Percentiles rank a stretch among this genome's conserved stretches.
phyloP scores from a whole-genome alignment of 208 protist genomes.

The Trypanosoma congolense region DNA sequence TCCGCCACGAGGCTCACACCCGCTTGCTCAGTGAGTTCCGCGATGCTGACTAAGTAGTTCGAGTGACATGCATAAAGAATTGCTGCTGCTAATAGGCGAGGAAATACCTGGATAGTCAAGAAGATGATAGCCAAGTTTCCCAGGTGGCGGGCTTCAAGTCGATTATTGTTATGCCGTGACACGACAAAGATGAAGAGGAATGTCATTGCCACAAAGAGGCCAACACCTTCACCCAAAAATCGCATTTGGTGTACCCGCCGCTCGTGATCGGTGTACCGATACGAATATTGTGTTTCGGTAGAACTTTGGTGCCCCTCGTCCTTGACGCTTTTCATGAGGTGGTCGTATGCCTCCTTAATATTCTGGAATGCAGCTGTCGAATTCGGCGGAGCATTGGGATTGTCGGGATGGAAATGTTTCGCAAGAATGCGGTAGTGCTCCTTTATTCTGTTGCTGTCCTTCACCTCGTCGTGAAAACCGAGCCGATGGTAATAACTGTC shows the following conservation, averaged over 20 bases:
- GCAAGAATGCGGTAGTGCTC: slow-evolving; percentile 63
- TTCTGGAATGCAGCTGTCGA: slow-evolving; percentile 53
- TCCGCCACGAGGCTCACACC: slow-evolving; percentile 42
- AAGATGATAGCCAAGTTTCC: slow-evolving; percentile 55
- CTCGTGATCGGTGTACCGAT: slow-evolving; percentile 51
- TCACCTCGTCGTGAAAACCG: slow-evolving; percentile 45
- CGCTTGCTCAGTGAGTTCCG: slow-evolving; percentile 46
- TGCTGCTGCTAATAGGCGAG: slow-evolving; percentile 56
- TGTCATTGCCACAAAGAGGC: slow-evolving; percentile 62
- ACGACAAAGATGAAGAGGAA: slow-evolving; percentile 57
- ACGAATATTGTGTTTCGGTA: slow-evolving; percentile 3
- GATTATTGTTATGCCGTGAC: slow-evolving; percentile 47
- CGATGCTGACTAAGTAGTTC: slow-evolving; percentile 38
- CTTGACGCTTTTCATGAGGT: slow-evolving; percentile 24
- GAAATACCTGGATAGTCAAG: slow-evolving; percentile 69
- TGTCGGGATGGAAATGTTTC: slow-evolving; percentile 80
- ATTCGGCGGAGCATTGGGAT: slow-evolving; percentile 18
- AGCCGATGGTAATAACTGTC: slow-evolving; percentile 48
- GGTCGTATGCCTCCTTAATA: slow-evolving; percentile 74
- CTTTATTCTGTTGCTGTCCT: slow-evolving; percentile 39
- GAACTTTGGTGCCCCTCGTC: background rate
- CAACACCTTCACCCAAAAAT: slow-evolving; percentile 50
- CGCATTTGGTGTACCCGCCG: slow-evolving; percentile 52
- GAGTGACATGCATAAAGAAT: slow-evolving; percentile 67
- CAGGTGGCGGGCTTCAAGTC: slow-evolving; percentile 45